Percentiles rank a stretch among this genome's conserved stretches.
Evolutionary conservation across 1,139 yeast genomes (phyloP).

Genomic region (Ogataea hybrid): DNA sequence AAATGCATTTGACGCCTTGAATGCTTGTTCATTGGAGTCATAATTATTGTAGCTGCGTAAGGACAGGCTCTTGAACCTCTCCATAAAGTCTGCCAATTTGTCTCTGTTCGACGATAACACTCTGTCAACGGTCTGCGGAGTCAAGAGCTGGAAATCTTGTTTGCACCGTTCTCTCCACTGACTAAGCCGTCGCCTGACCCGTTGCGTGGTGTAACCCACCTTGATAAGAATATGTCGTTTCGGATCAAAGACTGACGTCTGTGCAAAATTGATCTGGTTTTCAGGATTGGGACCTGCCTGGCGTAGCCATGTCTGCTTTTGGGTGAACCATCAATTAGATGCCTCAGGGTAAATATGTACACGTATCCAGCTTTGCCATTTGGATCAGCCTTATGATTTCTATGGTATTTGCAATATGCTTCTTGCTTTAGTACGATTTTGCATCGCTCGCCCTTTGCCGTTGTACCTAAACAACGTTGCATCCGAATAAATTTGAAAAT

Average conservation of each 20-base stretch:
- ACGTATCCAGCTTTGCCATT: constrained; percentile 40
- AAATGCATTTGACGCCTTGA: constrained; percentile 32
- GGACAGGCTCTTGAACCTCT: constrained; percentile 15
- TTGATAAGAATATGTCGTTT: constrained; percentile 45
- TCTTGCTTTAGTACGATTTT: constrained; percentile 20
- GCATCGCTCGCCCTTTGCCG: constrained; percentile 30
- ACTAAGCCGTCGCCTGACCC: constrained; percentile 40
- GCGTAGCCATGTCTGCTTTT: constrained; percentile 32
- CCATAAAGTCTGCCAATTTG: constrained; percentile 11
- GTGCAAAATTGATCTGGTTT: constrained; percentile 28
- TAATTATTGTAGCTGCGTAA: constrained; percentile 4
- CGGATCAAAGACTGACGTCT: constrained; percentile 40
- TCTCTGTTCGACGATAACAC: constrained; percentile 19
- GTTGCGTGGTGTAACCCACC: constrained; percentile 54
- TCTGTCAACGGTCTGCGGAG: constrained; percentile 31
- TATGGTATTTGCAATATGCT: constrained; percentile 30
- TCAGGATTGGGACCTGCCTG: constrained; percentile 21
- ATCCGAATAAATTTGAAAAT: constrained; percentile 9
- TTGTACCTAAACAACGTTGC: constrained; percentile 29
- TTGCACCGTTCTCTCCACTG: constrained; percentile 59
- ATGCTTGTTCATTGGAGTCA: constrained; percentile 36
- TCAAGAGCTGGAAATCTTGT: constrained; percentile 41
- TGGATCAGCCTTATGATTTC: constrained; percentile 3
- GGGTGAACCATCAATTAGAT: constrained; percentile 36
- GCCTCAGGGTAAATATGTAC: constrained; percentile 51